phyloP scores from a whole-genome alignment of 2,329 filamentous ascomycete species.

The Fusarium brevicatenulatum region DNA sequence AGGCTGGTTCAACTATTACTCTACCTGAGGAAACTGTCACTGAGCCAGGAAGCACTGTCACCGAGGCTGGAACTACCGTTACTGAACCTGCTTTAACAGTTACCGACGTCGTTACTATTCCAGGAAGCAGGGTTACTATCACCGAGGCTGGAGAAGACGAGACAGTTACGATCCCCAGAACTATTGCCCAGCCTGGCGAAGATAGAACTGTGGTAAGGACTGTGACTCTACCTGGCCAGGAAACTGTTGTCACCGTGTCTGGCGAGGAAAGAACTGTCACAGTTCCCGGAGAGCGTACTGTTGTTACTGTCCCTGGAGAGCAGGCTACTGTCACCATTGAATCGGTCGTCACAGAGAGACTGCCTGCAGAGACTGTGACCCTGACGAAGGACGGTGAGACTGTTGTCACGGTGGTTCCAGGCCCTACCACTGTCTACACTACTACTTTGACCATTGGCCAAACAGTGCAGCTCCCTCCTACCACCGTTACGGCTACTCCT shows the following conservation, averaged over 20 bases:
- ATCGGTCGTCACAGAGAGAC: conserved; percentile 47
- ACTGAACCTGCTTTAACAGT: conserved; percentile 20
- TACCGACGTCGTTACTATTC: conserved; percentile 23
- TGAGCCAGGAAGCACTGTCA: conserved; percentile 11
- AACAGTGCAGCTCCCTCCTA: conserved; percentile 45
- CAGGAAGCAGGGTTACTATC: conserved; percentile 26
- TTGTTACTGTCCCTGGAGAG: conserved; percentile 35
- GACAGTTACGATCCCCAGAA: conserved; percentile 31
- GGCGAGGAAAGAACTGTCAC: conserved; percentile 40
- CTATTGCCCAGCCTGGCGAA: conserved; percentile 26
- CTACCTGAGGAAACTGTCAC: conserved; percentile 10
- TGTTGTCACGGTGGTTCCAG: conserved; percentile 44
- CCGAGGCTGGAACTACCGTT: conserved; percentile 10
- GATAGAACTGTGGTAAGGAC: conserved; percentile 32
- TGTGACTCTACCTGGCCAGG: conserved; percentile 39
- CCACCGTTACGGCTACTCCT: conserved; percentile 44
- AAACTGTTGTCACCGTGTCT: conserved; percentile 36
- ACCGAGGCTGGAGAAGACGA: conserved; percentile 14
- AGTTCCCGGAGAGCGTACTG: conserved; percentile 37
- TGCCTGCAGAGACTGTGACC: conserved; percentile 46
- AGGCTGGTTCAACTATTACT: conserved; percentile 14
- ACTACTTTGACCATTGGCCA: conserved; percentile 45
- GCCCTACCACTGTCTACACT: conserved; percentile 45
- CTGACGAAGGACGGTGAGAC: conserved; percentile 46
- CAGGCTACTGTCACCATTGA: conserved; percentile 45